phyloP scores from a whole-genome alignment of 768 basidiomycete species.

The Rhizopogon sp. region DNA sequence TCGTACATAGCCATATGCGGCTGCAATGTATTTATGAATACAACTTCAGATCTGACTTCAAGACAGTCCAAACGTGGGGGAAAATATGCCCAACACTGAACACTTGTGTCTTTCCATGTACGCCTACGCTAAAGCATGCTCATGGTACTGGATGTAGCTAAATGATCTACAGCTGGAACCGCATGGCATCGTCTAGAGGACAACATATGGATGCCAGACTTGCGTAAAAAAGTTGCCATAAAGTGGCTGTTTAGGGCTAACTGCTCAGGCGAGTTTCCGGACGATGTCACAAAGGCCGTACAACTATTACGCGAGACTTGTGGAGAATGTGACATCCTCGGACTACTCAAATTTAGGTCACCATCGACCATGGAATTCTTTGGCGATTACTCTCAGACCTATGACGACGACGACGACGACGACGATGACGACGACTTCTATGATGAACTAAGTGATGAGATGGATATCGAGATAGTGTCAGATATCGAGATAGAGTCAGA shows the following conservation, averaged over 20 bases:
- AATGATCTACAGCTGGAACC: neutral
- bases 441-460: neutral
- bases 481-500: neutral
- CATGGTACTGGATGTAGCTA: neutral
- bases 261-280: neutral
- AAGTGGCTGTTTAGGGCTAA: neutral
- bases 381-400: neutral
- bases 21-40: neutral
- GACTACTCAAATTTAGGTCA: neutral
- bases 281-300: neutral
- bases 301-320: neutral
- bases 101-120: slow-evolving; percentile 5
- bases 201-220: slow-evolving; percentile 5
- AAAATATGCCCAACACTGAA: neutral
- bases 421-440: neutral
- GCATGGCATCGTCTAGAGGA: slow-evolving; percentile 6
- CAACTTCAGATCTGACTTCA: neutral
- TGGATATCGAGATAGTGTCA: neutral
- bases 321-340: neutral
- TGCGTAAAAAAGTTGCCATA: neutral
- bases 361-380: neutral
- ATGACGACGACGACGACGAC: neutral
- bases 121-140: neutral
- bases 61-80: neutral
- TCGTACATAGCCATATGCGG: neutral